phyloP scores from a whole-genome alignment of 2,329 filamentous ascomycete species.

The Paraphoma chrysanthemicola region DNA sequence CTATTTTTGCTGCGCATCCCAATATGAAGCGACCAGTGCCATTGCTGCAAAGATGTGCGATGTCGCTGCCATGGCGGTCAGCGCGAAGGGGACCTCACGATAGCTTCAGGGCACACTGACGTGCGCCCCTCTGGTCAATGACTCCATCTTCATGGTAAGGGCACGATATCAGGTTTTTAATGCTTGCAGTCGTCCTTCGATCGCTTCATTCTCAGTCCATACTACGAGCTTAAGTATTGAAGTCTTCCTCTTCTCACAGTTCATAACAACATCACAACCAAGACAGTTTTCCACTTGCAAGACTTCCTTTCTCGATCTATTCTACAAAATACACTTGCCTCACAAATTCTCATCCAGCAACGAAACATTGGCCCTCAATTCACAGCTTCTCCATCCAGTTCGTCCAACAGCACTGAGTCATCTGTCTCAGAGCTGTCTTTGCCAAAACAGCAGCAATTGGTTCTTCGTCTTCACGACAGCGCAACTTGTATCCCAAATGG shows the following conservation, averaged over 20 bases:
- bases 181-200: constrained; percentile 1
- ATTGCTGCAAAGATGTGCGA: background rate
- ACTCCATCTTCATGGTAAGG: background rate
- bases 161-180: constrained; percentile 1
- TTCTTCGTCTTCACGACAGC: background rate
- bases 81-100: background rate
- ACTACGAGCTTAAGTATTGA: background rate
- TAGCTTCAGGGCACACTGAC: background rate
- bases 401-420: background rate
- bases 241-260: background rate
- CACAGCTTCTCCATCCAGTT: background rate
- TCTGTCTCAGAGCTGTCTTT: background rate
- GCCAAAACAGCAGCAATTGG: background rate
- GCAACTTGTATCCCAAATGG: background rate
- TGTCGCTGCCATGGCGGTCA: background rate
- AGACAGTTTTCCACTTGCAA: background rate
- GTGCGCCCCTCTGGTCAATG: background rate
- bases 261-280: background rate
- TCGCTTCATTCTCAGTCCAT: constrained; percentile 1
- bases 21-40: constrained; percentile 6
- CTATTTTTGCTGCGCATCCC: background rate
- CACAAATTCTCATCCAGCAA: background rate
- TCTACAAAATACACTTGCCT: background rate
- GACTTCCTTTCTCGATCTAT: too few relatives aligned
- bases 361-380: background rate